Base-by-base conservation (phyloP, 306 rosid species). In the Senna tora region DNA sequence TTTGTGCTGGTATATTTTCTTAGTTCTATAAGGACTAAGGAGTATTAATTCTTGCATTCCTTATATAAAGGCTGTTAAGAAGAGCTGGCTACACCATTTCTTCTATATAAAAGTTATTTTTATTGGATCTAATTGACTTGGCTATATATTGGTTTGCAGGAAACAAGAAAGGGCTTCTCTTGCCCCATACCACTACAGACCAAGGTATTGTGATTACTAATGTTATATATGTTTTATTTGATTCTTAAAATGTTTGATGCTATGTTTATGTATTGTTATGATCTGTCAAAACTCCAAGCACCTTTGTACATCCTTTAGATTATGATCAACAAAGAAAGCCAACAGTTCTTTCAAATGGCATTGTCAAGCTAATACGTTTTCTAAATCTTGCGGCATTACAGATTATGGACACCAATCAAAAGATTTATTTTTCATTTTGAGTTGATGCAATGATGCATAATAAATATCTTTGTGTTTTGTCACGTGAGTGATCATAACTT, bases 161-260 rank as follows among this genome's bases (percentile, higher is more conserved):
- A 67, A 95, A 95, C 83, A 95, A 87, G 80, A 95, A 95, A 25
- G 99, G 99, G 25, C 97, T 95, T 77, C 96, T 95, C 65, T 67
- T 95, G 82, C 99, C 99, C 7, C 96, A 95, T 78, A 87, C 83
- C 42, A 89, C 96, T 71, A 95, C 99, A 7, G 99, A 91, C 72
- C 99, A 95, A 85, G 98, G n/a, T n/a, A n/a, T n/a, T n/a, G 97
- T 85, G 64, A 68, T 54, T 79, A 25, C 13, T 25, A 15, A 65
- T 22, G 33, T 50, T n/a, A 9, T 12, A 38, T 71, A n/a, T n/a
- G n/a, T n/a, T 17, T 71, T 11, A n/a, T n/a, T n/a, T n/a, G n/a
- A n/a, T n/a, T n/a, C n/a, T n/a, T n/a, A n/a, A n/a, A n/a, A n/a
- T n/a, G n/a, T n/a, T n/a, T n/a, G n/a, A n/a, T n/a, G n/a, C n/a